Conservation (phyloP, 1,284 basidiomycete genomes). For the Ustilago curta region DNA sequence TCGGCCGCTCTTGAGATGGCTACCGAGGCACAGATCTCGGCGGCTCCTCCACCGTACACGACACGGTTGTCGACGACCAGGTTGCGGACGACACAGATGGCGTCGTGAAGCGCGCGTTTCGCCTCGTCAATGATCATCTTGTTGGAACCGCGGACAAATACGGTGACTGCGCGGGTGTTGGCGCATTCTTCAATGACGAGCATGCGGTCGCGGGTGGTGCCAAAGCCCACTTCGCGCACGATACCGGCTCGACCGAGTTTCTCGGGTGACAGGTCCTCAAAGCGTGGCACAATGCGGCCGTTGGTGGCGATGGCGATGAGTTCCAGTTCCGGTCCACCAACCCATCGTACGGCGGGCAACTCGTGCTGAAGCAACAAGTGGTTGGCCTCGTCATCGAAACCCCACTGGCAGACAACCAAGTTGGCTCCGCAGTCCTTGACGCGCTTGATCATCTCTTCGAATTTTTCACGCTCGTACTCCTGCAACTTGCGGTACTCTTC, state of each 20-base stretch:
- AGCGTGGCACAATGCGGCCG: slow-evolving; percentile 96
- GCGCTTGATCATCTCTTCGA: slow-evolving; percentile 93
- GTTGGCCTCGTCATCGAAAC: slow-evolving; percentile 99
- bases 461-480: slow-evolving; percentile 95
- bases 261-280: slow-evolving; percentile 90
- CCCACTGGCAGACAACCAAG: slow-evolving; percentile 99
- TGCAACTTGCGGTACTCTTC: slow-evolving; percentile 96
- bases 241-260: slow-evolving; percentile 94
- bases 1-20: slow-evolving; percentile 95
- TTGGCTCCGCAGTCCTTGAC: slow-evolving; percentile 99
- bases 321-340: slow-evolving; percentile 99
- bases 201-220: slow-evolving; percentile 99
- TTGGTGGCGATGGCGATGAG: slow-evolving; percentile 98
- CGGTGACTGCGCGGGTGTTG: slow-evolving; percentile 93
- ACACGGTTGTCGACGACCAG: slow-evolving; percentile 94
- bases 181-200: slow-evolving; percentile 98
- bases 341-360: slow-evolving; percentile 97
- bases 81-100: slow-evolving; percentile 96
- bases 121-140: slow-evolving; percentile 99
- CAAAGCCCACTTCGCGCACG: slow-evolving; percentile 93
- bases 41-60: slow-evolving; percentile 96
- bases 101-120: slow-evolving; percentile 96
- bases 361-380: slow-evolving; percentile 97
- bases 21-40: slow-evolving; percentile 93
- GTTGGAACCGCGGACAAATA: slow-evolving; percentile 96